A percentile compares a stretch with the other conserved stretches of the same genome.
Conservation (phyloP, 2,329 filamentous ascomycete species). For the Aureobasidium lini region DNA sequence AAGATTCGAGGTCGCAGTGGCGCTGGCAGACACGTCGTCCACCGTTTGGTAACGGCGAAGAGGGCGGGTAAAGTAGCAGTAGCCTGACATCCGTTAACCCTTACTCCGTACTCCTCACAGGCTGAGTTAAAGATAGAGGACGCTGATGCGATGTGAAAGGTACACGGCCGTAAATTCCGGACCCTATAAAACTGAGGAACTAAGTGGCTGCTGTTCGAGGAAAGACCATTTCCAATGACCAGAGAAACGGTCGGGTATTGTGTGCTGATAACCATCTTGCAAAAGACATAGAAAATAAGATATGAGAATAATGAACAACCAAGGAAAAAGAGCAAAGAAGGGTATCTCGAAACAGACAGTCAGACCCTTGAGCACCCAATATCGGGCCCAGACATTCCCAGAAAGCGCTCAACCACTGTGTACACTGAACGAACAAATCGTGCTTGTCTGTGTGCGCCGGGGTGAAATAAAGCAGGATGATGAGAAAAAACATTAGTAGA, state of each 20-base stretch:
- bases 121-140: background rate
- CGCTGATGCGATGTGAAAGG: background rate
- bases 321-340: slow-evolving; percentile 5
- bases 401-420: background rate
- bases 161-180: slow-evolving; percentile 4
- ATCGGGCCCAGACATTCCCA: background rate
- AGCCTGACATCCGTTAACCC: background rate
- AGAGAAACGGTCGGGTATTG: slow-evolving; percentile 6
- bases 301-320: background rate
- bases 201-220: background rate
- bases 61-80: background rate
- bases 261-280: background rate
- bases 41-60: background rate
- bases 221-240: background rate
- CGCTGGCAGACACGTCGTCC: background rate
- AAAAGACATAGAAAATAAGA: background rate
- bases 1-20: background rate
- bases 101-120: background rate
- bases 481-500: background rate
- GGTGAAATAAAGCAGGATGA: background rate
- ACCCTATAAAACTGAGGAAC: background rate
- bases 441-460: background rate
- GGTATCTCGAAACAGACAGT: slow-evolving; percentile 12
- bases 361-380: background rate
- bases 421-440: background rate